phyloP scores from a whole-genome alignment of 164 flowering plant species.

The Magnolia officinalis region DNA sequence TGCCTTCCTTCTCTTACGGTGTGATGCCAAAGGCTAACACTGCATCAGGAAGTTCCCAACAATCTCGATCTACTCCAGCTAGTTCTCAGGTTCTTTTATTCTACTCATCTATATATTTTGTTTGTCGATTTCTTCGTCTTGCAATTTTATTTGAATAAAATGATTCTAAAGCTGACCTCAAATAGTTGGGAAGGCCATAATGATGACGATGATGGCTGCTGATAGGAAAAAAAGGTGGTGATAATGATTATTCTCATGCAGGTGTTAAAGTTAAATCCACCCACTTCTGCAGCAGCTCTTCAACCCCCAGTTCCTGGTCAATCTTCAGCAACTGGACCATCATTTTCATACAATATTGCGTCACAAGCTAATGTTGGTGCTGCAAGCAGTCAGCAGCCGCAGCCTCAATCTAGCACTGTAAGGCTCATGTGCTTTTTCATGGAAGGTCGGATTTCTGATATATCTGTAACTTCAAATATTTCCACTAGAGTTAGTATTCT shows the following conservation, averaged over 20 bases:
- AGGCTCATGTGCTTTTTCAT: constrained; percentile 10
- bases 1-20: constrained; percentile 32
- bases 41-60: constrained; percentile 25
- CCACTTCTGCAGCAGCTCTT: constrained; percentile 16
- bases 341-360: constrained; percentile 30
- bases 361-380: constrained; percentile 24
- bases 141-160: too few species aligned
- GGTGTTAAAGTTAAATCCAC: constrained; percentile 18
- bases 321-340: constrained; percentile 25
- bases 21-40: constrained; percentile 16
- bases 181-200: neutral
- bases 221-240: neutral
- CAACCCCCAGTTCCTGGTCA: constrained; percentile 30
- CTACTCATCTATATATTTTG: neutral
- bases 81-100: constrained; percentile 13
- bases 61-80: constrained; percentile 26
- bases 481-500: neutral
- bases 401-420: constrained; percentile 24
- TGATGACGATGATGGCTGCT: neutral
- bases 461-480: neutral
- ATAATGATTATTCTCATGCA: constrained; percentile 7
- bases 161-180: too few species aligned
- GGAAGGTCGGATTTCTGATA: neutral
- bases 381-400: constrained; percentile 20
- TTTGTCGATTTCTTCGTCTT: too few species aligned